A percentile compares a stretch with the other conserved stretches of the same genome.
phyloP scores from a whole-genome alignment of 768 basidiomycete species.

The Dendrothele bispora region DNA sequence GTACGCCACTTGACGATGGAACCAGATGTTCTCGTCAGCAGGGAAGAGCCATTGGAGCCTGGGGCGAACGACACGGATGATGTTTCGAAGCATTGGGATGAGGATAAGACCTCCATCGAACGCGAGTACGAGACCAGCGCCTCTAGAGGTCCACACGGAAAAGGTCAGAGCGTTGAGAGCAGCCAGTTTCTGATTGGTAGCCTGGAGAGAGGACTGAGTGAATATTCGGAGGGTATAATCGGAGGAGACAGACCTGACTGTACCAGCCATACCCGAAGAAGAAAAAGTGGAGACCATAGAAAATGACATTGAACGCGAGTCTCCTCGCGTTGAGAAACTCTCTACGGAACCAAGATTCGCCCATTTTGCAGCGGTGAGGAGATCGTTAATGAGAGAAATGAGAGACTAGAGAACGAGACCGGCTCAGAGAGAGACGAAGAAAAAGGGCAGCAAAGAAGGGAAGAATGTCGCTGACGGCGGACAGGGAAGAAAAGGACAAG shows the following conservation, averaged over 20 bases:
- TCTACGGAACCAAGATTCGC: conserved; percentile 68
- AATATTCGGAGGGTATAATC: neutral
- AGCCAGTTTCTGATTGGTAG: conserved; percentile 58
- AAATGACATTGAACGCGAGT: conserved; percentile 73
- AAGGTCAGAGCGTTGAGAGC: conserved; percentile 78
- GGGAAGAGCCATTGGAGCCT: conserved; percentile 82
- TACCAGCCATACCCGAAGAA: conserved; percentile 90
- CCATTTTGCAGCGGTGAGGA: conserved; percentile 41
- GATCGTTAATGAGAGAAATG: conserved; percentile 18
- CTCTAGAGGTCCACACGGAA: conserved; percentile 90
- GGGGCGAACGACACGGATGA: conserved; percentile 83
- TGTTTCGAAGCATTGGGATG: conserved; percentile 86
- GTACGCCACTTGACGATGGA: conserved; percentile 93
- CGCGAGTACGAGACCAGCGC: conserved; percentile 88
- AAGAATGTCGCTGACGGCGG: conserved; percentile 20
- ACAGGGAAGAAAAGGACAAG: conserved; percentile 11
- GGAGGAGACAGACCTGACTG: conserved; percentile 57
- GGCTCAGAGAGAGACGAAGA: conserved; percentile 49
- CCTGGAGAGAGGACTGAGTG: conserved; percentile 36
- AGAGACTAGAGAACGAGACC: conserved; percentile 35
- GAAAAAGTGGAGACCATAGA: conserved; percentile 74
- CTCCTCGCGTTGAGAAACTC: conserved; percentile 66
- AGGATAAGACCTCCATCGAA: conserved; percentile 85
- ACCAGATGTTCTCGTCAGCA: conserved; percentile 95
- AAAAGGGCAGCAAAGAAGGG: conserved; percentile 25